These are phyloP conservation scores for Colletotrichum sp. DNA, from an alignment of 2,329 filamentous ascomycete genomes.

Conservation along the genomic window DNA sequence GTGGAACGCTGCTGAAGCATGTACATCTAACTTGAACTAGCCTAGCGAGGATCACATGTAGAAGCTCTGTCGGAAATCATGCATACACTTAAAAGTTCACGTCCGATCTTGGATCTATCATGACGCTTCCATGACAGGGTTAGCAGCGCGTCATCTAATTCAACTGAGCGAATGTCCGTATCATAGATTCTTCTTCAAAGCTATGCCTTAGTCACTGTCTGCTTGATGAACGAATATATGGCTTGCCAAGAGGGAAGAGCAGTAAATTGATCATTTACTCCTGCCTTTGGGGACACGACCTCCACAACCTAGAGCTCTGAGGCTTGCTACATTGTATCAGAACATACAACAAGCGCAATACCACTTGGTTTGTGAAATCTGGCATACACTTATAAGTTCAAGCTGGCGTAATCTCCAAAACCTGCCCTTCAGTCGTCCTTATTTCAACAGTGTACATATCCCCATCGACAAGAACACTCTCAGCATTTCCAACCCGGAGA, in stretches of 20 bases:
- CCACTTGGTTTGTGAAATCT: background rate
- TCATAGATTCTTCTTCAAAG: background rate
- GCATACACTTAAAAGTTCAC: background rate
- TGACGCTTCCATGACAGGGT: background rate
- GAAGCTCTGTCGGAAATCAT: background rate
- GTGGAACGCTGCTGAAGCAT: background rate
- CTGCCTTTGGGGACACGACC: background rate
- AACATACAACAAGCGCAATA: background rate
- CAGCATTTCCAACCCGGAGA: background rate
- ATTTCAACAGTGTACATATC: background rate
- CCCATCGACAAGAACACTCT: background rate
- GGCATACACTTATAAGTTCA: background rate
- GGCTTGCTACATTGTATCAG: background rate
- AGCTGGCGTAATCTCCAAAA: background rate
- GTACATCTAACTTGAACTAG: background rate
- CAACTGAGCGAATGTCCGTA: background rate
- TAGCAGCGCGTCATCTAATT: background rate
- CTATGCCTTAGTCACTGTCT: background rate
- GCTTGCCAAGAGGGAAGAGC: background rate
- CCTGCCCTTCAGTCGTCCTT: background rate
- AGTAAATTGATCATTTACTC: background rate
- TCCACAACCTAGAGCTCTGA: background rate
- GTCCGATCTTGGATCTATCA: background rate
- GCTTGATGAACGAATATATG: background rate
- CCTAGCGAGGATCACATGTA: background rate